Conservation (phyloP, 305 asterid genomes). For the Fraxinus ornus region DNA sequence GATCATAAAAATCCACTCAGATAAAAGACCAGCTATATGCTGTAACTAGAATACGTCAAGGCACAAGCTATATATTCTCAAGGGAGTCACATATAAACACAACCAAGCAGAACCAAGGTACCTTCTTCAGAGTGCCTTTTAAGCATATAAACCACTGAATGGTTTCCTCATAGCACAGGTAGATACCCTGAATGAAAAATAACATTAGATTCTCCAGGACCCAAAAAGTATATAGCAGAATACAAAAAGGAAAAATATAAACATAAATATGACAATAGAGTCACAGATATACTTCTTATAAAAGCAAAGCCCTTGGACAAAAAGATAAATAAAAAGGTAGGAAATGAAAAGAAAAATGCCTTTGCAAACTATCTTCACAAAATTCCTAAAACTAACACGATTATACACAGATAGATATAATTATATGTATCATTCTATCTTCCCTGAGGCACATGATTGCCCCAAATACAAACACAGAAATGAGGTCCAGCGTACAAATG, state of each 20-base stretch:
- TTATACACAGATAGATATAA: conserved; percentile 7
- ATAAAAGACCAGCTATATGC: conserved; percentile 6
- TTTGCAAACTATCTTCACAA: conserved; percentile 26
- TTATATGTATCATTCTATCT: conserved; percentile 24
- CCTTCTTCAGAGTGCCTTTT: conserved; percentile 95
- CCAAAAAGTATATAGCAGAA: conserved; percentile 32
- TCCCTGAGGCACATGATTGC: conserved; percentile 35
- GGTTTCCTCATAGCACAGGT: conserved; percentile 83
- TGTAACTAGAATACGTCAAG: conserved; percentile 17
- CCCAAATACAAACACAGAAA: conserved; percentile 33
- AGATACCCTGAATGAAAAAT: conserved; percentile 86
- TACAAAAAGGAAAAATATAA: conserved; percentile 10
- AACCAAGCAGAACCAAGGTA: conserved; percentile 80
- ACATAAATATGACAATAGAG: conserved; percentile 14
- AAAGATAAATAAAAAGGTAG: conserved; percentile 1
- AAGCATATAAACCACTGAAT: conserved; percentile 91
- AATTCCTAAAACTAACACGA: conserved; percentile 17
- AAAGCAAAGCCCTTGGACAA: conserved; percentile 22
- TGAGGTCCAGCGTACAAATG: conserved; percentile 31
- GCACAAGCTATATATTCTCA: conserved; percentile 20
- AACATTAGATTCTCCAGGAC: conserved; percentile 74
- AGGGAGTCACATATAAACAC: conserved; percentile 55
- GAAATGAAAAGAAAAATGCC: conserved; percentile 11
- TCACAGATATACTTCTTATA: conserved; percentile 7
- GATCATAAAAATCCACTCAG: conserved; percentile 3